Conservation (phyloP, 441 rosid species). For the Metrosideros polymorpha region DNA sequence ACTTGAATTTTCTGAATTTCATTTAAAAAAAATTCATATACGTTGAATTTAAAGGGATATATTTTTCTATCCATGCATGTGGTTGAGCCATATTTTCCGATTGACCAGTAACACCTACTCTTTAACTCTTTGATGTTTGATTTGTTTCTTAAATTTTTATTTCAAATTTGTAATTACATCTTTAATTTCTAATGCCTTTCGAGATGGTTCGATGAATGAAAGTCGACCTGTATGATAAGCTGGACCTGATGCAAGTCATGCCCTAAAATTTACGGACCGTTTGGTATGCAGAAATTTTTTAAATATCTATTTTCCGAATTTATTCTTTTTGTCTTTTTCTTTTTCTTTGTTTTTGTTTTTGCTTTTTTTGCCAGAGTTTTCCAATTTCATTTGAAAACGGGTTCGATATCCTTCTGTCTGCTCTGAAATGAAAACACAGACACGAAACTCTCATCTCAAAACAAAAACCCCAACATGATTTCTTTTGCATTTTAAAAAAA, state of each 20-base stretch:
- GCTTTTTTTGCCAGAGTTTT: not conserved
- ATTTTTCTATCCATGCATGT: not conserved
- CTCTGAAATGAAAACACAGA: not conserved
- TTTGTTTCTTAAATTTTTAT: not conserved
- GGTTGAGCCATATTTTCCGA: not conserved
- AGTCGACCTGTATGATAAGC: not conserved
- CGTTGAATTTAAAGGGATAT: not conserved
- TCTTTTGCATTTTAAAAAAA: not conserved
- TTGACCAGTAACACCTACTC: not conserved
- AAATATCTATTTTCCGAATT: not conserved
- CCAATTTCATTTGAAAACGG: not conserved
- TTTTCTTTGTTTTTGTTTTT: too few species aligned
- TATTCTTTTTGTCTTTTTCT: not conserved
- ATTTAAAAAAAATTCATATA: not conserved
- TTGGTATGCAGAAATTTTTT: not conserved
- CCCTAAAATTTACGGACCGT: not conserved
- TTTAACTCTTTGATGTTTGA: not conserved
- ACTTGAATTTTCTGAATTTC: not conserved
- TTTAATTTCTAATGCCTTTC: not conserved
- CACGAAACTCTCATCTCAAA: not conserved
- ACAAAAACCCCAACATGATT: not conserved
- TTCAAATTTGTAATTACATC: not conserved
- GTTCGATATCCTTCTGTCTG: not conserved
- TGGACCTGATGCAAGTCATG: not conserved
- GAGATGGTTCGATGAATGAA: not conserved